phyloP scores from a whole-genome alignment of 371 early-diverging fungal genomes.

The Parasitella parasitica region DNA sequence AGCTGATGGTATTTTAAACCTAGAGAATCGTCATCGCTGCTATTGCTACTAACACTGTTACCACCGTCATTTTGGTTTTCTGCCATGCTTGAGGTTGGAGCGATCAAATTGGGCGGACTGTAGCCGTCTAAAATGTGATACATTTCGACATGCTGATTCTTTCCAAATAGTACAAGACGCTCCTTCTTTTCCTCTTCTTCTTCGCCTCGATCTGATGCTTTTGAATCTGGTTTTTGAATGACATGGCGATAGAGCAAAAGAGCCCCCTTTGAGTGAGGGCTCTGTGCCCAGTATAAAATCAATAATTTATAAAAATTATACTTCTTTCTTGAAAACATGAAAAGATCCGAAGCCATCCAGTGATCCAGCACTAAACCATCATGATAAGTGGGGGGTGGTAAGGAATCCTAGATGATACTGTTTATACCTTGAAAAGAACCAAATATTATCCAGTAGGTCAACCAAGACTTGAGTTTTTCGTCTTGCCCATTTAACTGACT shows the following conservation, averaged over 20 bases:
- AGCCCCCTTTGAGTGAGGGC: slow-evolving; percentile 51
- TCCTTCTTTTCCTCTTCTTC: slow-evolving; percentile 1
- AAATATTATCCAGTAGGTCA: slow-evolving; percentile 56
- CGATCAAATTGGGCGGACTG: slow-evolving; percentile 16
- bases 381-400: too few relatives aligned
- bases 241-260: slow-evolving; percentile 36
- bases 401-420: too few relatives aligned
- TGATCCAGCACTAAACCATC: slow-evolving; percentile 40
- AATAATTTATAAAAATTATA: slow-evolving; percentile 48
- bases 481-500: neutral
- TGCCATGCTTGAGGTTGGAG: neutral
- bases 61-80: neutral
- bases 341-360: slow-evolving; percentile 34
- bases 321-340: slow-evolving; percentile 30
- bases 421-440: slow-evolving; percentile 46
- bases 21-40: slow-evolving; percentile 8
- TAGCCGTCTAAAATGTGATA: slow-evolving; percentile 29
- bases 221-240: slow-evolving; percentile 31
- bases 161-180: neutral
- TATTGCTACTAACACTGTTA: slow-evolving; percentile 3
- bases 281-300: slow-evolving; percentile 56
- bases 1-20: slow-evolving; percentile 1
- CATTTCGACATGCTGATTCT: neutral
- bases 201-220: neutral
- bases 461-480: slow-evolving; percentile 36